Evolutionary conservation across 306 rosid genomes (phyloP), one percentile per base, ranked within the genome.

Genomic region (Betula pendula): DNA sequence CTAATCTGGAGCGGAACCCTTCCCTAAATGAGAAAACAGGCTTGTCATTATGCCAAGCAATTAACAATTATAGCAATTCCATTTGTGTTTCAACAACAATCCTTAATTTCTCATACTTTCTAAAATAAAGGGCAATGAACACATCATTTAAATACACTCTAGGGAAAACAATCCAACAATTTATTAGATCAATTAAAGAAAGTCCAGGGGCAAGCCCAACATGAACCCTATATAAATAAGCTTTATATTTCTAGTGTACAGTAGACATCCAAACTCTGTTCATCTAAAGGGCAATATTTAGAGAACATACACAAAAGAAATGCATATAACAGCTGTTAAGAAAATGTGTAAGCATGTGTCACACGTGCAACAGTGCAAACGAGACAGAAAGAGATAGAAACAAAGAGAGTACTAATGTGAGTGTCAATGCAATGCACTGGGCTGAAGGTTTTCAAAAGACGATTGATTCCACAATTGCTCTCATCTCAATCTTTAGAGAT

Each of bases 1-100:
- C 99, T 82, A 93, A 88, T 81, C 92, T 91, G 75, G 90, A 88
- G 29, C 97, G 94, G 82, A 96, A 96, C 40, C 99, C 99, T 60
- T 96, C 97, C 96, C 99, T 96, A 77, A 68, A 67, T 67, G 75
- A 69, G 55, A 76, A 25, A 80, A 72, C 76, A 60, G 55, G 74
- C 44, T 33, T 50, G 73, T 87, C 79, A 85, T 72, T 68, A 75
- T 16, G 59, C 78, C 69, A 75, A 82, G 27, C 19, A 82, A 83
- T 67, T 55, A 67, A 73, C 45, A 80, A 48, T 19, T n/a, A 71
- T 47, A 55, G 79, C 72, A 81, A 47, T 40, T 68, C 38, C 55
- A 58, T 45, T 76, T 70, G 40, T 67, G 17, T 62, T 67, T 24
- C 70, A 52, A 51, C 55, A 77, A 58, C 51, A 77, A 73, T 49